These are phyloP conservation scores for Neoboletus brunneissimus DNA, from an alignment of 768 basidiomycete species.

Conservation along the genomic window DNA sequence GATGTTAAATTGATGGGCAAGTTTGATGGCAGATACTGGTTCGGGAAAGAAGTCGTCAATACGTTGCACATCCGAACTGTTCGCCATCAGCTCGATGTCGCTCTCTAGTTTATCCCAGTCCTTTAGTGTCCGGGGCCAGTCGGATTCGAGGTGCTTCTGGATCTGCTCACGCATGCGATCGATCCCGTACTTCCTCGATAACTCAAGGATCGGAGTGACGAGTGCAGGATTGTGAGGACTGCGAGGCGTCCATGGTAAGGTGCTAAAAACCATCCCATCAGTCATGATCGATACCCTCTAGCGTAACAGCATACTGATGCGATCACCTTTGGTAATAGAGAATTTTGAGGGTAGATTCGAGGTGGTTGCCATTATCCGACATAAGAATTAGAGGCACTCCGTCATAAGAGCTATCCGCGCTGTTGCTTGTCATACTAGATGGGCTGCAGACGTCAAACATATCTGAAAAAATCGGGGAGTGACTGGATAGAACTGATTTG, in stretches of 20 bases:
- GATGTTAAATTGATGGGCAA: constrained; percentile 42
- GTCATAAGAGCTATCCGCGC: neutral
- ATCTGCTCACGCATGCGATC: constrained; percentile 6
- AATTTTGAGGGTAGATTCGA: constrained; percentile 8
- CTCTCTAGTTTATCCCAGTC: constrained; percentile 14
- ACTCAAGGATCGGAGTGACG: constrained; percentile 6
- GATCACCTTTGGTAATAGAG: constrained; percentile 13
- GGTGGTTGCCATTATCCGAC: constrained; percentile 5
- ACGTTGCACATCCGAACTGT: no score
- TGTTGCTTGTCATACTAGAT: neutral
- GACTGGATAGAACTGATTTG: constrained; percentile 12
- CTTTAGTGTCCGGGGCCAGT: constrained; percentile 12
- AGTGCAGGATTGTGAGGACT: neutral
- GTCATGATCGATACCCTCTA: neutral
- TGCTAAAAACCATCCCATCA: neutral
- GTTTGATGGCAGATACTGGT: constrained; percentile 35
- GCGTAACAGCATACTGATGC: neutral
- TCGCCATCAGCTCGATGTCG: neutral
- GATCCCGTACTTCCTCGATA: constrained; percentile 13
- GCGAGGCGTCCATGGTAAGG: constrained; percentile 4
- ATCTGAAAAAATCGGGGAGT: constrained; percentile 4
- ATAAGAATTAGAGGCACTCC: constrained; percentile 8
- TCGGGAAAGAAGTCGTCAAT: constrained; percentile 16
- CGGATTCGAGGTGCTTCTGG: neutral
- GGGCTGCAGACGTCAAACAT: constrained; percentile 4